Conservation (phyloP, 139 green algal genomes). For the Chlorella sp. region DNA sequence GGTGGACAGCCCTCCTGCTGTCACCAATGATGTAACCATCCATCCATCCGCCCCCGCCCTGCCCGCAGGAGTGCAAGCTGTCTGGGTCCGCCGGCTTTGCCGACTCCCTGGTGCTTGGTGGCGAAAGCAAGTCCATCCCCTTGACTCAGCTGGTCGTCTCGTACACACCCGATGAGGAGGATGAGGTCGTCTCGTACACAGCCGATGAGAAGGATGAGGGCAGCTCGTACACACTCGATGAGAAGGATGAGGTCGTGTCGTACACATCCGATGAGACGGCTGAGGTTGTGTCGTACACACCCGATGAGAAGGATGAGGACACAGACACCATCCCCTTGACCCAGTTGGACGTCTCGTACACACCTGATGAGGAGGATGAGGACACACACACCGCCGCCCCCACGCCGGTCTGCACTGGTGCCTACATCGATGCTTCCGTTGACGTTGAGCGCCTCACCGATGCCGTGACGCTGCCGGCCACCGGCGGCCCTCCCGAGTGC, state of each 20-base stretch:
- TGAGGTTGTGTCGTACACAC: neutral
- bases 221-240: no score
- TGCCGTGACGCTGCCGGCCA: no score
- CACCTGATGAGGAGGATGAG: neutral
- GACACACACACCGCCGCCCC: no score
- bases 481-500: no score
- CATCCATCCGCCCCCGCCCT: no score
- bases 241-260: no score
- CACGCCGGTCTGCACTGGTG: no score
- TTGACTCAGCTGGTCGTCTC: neutral
- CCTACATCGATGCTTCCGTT: no score
- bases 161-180: neutral
- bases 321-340: neutral
- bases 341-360: neutral
- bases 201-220: no score
- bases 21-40: neutral
- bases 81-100: neutral
- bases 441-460: no score
- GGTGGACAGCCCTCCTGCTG: neutral
- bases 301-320: no score
- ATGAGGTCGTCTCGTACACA: neutral
- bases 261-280: no score
- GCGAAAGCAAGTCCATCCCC: neutral
- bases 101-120: neutral
- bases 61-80: neutral